Evolutionary conservation across 148 eudicot species (phyloP), one percentile per base, ranked within the genome.

Genomic region (Bassia scoparia): DNA sequence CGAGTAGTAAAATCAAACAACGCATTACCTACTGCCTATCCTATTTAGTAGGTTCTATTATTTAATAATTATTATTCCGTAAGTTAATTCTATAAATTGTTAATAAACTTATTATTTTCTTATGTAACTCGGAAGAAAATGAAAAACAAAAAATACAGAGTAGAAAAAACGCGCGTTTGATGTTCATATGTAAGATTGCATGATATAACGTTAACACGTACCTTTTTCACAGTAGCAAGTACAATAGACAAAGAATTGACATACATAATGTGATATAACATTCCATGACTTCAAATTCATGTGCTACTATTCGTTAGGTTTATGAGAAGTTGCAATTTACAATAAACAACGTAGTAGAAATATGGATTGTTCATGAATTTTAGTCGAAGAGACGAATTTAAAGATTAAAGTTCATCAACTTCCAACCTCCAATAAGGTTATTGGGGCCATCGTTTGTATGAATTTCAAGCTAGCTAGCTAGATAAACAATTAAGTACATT

Each of bases 271-370:
- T 35, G 38, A 76, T 27, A 37, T 23, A 63, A 46, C 15, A 23
- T 67, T 66, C 63, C 64, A 43, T 62, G 69, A 37, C 44, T 7
- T 70, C 29, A 54, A 70, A 77, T 17, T 49, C 53, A 49, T 66
- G 74, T 77, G 69, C 49, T 46, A 9, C 12, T 55, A 15, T 31
- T n/a, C 21, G 4, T 53, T 52, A 21, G 10, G 13, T 17, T 62
- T 52, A 7, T 23, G 2, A 53, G 2, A 18, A 49, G 4, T 49
- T 2, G 21, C 13, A 49, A 49, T 5, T 18, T 3, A 65, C 23
- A 65, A 66, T 30, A 7, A 17, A 26, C 21, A 50, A 67, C 43
- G 48, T 67, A 5, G 48, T n/a, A n/a, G n/a, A n/a, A n/a, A n/a
- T n/a, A n/a, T n/a, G n/a, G n/a, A n/a, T n/a, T n/a, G n/a, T n/a